Evolutionary conservation across 352 stramenopile species (phyloP).

Genomic region (Phytopythium ostracodes): DNA sequence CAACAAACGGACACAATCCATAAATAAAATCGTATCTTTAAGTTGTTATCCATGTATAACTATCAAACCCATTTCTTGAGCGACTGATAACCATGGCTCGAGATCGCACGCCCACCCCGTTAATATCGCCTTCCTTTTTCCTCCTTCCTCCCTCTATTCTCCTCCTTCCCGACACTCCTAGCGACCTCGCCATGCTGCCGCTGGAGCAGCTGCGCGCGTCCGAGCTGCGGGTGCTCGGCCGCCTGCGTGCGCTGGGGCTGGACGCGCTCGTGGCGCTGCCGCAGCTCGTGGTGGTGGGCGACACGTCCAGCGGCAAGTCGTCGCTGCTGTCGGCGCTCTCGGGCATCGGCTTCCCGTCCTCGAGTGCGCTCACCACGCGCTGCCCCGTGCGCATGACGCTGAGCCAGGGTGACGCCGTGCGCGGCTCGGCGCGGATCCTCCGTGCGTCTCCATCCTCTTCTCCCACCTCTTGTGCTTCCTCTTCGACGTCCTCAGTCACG

Average conservation of each 20-base stretch:
- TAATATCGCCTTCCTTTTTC: too few species aligned
- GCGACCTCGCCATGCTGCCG: neutral
- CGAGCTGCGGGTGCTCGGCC: slow-evolving; percentile 35
- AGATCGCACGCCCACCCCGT: neutral
- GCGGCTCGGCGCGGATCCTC: slow-evolving; percentile 55
- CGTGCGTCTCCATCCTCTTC: slow-evolving; percentile 26
- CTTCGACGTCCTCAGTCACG: slow-evolving; percentile 5
- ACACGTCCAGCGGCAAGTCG: slow-evolving; percentile 87
- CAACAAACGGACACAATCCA: too few species aligned
- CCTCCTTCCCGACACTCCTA: neutral
- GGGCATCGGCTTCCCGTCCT: slow-evolving; percentile 75
- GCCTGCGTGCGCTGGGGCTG: slow-evolving; percentile 47
- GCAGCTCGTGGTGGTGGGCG: slow-evolving; percentile 88
- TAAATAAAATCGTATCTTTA: too few species aligned
- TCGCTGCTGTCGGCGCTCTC: slow-evolving; percentile 84
- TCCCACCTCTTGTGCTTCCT: neutral
- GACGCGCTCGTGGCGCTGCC: slow-evolving; percentile 78
- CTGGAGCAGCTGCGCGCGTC: neutral
- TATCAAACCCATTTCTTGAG: too few species aligned
- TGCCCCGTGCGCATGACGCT: slow-evolving; percentile 80
- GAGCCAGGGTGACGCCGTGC: slow-evolving; percentile 23
- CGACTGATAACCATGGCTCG: too few species aligned
- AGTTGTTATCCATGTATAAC: too few species aligned
- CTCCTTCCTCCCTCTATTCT: neutral
- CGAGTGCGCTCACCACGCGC: slow-evolving; percentile 69